Conservation (phyloP, 305 asterid species). For the Fraxinus sp. region DNA sequence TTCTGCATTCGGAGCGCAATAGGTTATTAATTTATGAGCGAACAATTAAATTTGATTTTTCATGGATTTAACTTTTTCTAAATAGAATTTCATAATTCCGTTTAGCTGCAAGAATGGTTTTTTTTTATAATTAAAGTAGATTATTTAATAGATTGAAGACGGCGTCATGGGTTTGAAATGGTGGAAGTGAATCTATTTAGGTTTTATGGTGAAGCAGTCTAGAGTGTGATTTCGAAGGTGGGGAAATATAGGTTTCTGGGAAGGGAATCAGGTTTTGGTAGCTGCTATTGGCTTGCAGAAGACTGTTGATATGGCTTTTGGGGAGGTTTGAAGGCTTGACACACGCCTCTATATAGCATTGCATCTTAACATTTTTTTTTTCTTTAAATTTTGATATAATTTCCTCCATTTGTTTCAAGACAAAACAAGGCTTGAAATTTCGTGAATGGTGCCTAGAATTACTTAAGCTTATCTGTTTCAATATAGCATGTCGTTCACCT, state of each 20-base stretch:
- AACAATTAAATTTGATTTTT: neutral
- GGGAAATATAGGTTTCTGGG: neutral
- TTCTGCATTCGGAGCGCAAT: neutral
- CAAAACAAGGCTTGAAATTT: neutral
- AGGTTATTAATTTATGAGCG: constrained; percentile 12
- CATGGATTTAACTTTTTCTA: neutral
- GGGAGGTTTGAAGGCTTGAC: neutral
- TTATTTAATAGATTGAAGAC: neutral
- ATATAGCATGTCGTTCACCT: neutral
- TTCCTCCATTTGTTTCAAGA: neutral
- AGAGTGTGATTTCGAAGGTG: neutral
- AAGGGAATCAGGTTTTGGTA: neutral
- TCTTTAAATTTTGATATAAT: neutral
- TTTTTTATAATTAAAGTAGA: neutral
- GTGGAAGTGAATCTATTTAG: neutral
- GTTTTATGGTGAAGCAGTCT: constrained; percentile 3
- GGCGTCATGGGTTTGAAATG: neutral
- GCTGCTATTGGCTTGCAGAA: neutral
- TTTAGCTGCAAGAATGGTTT: constrained; percentile 1
- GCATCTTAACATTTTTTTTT: neutral
- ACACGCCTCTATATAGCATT: neutral
- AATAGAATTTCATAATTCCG: neutral
- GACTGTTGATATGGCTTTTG: neutral
- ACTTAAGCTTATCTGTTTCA: neutral
- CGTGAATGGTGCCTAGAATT: neutral